Evolutionary conservation across 2,329 filamentous ascomycete genomes (phyloP).

Genomic region (Rutstroemia sp.): DNA sequence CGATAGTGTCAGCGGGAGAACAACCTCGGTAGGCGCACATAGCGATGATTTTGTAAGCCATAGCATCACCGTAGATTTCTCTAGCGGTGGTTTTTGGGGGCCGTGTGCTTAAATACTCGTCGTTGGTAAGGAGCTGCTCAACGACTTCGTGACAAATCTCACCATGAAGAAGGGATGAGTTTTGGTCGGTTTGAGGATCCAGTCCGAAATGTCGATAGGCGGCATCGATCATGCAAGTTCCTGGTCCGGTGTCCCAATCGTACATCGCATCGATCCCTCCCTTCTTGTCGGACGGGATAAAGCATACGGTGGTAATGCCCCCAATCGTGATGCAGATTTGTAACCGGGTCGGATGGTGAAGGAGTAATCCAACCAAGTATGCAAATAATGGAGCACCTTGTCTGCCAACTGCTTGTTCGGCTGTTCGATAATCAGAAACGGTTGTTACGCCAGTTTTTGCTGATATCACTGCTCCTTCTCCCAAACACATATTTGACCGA

Average conservation of each 20-base stretch:
- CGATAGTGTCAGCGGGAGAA: constrained; percentile 25
- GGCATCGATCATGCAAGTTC: constrained; percentile 27
- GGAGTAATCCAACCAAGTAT: constrained; percentile 26
- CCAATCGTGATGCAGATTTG: constrained; percentile 29
- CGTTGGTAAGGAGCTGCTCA: constrained; percentile 24
- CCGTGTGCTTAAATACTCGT: constrained; percentile 22
- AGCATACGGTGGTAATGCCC: constrained; percentile 27
- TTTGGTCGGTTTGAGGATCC: constrained; percentile 24
- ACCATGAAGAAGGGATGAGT: constrained; percentile 19
- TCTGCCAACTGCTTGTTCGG: constrained; percentile 30
- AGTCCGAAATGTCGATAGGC: constrained; percentile 27
- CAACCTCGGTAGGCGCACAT: constrained; percentile 25
- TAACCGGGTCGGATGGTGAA: constrained; percentile 27
- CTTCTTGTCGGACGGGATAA: constrained; percentile 27
- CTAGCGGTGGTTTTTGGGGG: constrained; percentile 29
- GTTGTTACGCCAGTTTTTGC: constrained; percentile 30
- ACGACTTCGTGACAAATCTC: constrained; percentile 27
- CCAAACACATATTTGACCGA: constrained; percentile 28
- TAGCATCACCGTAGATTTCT: constrained; percentile 28
- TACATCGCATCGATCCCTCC: constrained; percentile 30
- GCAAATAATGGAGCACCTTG: constrained; percentile 28
- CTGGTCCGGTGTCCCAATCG: constrained; percentile 30
- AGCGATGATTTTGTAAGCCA: constrained; percentile 24
- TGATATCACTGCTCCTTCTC: constrained; percentile 29
- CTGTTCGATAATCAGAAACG: constrained; percentile 29